A percentile compares a stretch with the other conserved stretches of the same genome.
Conservation (phyloP, 129 eudicot genomes). For the Lactuca sativa region DNA sequence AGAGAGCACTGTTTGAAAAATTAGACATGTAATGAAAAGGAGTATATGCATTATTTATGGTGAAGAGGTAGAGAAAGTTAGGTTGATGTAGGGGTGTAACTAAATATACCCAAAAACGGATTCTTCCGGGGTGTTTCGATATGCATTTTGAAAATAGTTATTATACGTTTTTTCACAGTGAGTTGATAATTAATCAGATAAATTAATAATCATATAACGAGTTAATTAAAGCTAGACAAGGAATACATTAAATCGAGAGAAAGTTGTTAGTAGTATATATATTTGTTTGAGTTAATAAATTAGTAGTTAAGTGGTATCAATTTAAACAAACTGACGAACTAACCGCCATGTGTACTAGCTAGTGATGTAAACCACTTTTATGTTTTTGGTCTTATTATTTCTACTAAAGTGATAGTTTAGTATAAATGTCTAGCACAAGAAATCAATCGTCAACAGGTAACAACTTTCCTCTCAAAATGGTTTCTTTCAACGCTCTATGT, state of each 20-base stretch:
- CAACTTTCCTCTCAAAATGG: no score
- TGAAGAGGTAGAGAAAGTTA: conserved; percentile 20
- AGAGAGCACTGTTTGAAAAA: conserved; percentile 1
- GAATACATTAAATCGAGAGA: no score
- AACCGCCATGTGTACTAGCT: no score
- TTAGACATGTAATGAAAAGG: conserved; percentile 7
- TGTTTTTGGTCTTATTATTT: no score
- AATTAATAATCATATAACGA: not conserved
- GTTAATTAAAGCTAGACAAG: not conserved
- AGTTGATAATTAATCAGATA: not conserved
- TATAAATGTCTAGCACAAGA: no score
- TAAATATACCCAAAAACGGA: conserved; percentile 4
- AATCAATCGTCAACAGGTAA: no score
- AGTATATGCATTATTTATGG: conserved; percentile 13
- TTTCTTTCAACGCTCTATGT: no score
- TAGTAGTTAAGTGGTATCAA: no score
- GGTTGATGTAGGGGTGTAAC: conserved; percentile 9
- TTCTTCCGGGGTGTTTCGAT: not conserved
- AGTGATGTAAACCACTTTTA: no score
- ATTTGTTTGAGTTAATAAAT: no score
- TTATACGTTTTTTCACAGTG: not conserved
- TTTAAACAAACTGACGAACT: no score
- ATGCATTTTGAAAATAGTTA: not conserved
- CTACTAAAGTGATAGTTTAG: no score
- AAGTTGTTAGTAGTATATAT: not conserved